A percentile compares a stretch with the other conserved stretches of the same genome.
Evolutionary conservation across 2,329 filamentous ascomycete species (phyloP).

Genomic region (Elsinoe arachidis): DNA sequence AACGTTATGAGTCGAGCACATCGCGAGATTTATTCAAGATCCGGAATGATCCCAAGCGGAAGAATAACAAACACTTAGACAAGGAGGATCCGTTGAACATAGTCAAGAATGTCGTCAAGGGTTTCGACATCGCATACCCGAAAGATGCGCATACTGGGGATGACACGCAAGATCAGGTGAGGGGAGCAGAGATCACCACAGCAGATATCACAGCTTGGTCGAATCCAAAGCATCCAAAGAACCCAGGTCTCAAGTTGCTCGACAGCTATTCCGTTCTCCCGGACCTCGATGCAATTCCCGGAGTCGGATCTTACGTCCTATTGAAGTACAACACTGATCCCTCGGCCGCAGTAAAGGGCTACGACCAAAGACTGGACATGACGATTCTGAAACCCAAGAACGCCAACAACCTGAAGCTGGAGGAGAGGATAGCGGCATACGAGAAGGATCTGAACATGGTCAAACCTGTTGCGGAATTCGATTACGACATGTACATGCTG

Average conservation of each 20-base stretch:
- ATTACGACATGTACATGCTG: conserved; percentile 54
- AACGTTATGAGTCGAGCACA: conserved; percentile 43
- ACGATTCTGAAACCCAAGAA: conserved; percentile 48
- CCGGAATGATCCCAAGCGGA: conserved; percentile 33
- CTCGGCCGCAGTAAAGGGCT: conserved; percentile 38
- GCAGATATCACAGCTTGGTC: conserved; percentile 52
- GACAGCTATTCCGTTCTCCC: conserved; percentile 54
- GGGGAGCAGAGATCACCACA: conserved; percentile 45
- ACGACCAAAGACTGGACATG: conserved; percentile 53
- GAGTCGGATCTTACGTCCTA: conserved; percentile 50
- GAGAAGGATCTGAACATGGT: conserved; percentile 43
- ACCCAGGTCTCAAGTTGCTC: conserved; percentile 48
- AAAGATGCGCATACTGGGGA: conserved; percentile 57
- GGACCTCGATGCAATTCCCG: conserved; percentile 51
- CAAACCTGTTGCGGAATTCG: conserved; percentile 46
- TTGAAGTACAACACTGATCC: conserved; percentile 56
- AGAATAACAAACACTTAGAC: conserved; percentile 30
- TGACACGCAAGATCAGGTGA: conserved; percentile 49
- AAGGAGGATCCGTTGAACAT: conserved; percentile 54
- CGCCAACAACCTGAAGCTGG: conserved; percentile 34
- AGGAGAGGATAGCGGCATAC: conserved; percentile 39
- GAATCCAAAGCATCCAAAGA: conserved; percentile 50
- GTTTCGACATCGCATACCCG: conserved; percentile 57
- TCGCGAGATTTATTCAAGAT: conserved; percentile 42
- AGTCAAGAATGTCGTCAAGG: conserved; percentile 52